These are phyloP conservation scores for Gaertneriomyces semiglobifer DNA, from an alignment of 192 early-diverging fungal genomes.

Conservation along the genomic window DNA sequence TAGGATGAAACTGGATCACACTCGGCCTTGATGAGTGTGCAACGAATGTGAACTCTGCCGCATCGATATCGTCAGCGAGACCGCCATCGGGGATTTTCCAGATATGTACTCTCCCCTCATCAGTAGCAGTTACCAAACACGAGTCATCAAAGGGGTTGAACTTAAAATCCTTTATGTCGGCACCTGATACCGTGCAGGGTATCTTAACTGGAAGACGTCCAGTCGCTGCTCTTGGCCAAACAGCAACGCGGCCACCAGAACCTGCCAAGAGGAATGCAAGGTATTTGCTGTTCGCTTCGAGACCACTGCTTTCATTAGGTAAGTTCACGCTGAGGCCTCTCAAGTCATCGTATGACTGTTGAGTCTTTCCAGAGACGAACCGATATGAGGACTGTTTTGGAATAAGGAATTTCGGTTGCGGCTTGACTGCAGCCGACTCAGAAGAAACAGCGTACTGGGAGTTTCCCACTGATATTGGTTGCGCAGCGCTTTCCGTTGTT, in stretches of 20 bases:
- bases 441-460: no score
- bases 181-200: constrained; percentile 55
- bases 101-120: constrained; percentile 63
- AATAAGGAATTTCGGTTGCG: constrained; percentile 27
- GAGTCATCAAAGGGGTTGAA: constrained; percentile 70
- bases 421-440: background rate
- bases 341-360: constrained; percentile 61
- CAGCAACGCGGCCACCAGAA: constrained; percentile 73
- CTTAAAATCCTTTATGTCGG: constrained; percentile 63
- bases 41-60: constrained; percentile 28
- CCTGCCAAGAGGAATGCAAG: constrained; percentile 73
- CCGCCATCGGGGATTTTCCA: constrained; percentile 56
- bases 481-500: background rate
- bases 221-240: constrained; percentile 56
- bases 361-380: constrained; percentile 38
- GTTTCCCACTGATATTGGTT: background rate
- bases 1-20: constrained; percentile 58
- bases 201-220: constrained; percentile 65
- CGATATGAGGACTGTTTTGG: constrained; percentile 46
- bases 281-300: constrained; percentile 59
- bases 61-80: constrained; percentile 49
- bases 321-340: constrained; percentile 49
- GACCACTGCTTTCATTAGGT: constrained; percentile 51
- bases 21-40: constrained; percentile 52
- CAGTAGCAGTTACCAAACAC: constrained; percentile 50